Evolutionary conservation across 148 eudicot species (phyloP), one percentile per base, ranked within the genome.

Genomic region (Fallopia convolvulus): DNA sequence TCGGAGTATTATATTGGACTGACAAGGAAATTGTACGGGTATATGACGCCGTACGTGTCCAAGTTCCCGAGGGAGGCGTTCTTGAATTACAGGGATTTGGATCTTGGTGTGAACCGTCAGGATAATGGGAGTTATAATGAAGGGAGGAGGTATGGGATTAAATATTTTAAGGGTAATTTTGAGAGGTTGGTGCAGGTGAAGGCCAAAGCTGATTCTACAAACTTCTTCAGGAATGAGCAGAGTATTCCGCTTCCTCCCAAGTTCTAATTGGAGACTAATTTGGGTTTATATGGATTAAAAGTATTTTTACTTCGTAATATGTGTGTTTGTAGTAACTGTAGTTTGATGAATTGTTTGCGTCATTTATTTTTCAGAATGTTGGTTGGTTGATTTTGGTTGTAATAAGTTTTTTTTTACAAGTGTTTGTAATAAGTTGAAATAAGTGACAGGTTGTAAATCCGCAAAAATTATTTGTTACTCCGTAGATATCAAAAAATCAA

Each of bases 151-250:
- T 73, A 73, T 46, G 75, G 75, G 8, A 30, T 44, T 46, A 73
- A 42, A 50, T 73, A 73, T 44, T 73, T 73, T 21, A 73, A 73
- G 75, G 75, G 8, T 11, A 73, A 73, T 48, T 73, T 73, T 26
- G 36, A 73, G 33, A 73, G 75, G 39, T 10, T 73, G 23, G 75
- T 73, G 32, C n/a, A 73, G 9, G 75, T 73, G 26, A 73, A 73
- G 50, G 55, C 53, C 20, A 26, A 73, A 5, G 75, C 21, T 73
- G 75, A 73, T 26, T 55, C 75, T 13, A 12, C 5, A 2, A 73
- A 73, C 12, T 73, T 73, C 55, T 73, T 73, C 36, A 73, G 75
- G 75, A 73, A 73, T 73, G 75, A 73, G 15, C 75, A 73, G 75
- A 73, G 75, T 5, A 73, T 73, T 48, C 75, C 75, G 4, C 53